Evolutionary conservation across 257 asterid genomes (phyloP).

Genomic region (Catharanthus roseus): DNA sequence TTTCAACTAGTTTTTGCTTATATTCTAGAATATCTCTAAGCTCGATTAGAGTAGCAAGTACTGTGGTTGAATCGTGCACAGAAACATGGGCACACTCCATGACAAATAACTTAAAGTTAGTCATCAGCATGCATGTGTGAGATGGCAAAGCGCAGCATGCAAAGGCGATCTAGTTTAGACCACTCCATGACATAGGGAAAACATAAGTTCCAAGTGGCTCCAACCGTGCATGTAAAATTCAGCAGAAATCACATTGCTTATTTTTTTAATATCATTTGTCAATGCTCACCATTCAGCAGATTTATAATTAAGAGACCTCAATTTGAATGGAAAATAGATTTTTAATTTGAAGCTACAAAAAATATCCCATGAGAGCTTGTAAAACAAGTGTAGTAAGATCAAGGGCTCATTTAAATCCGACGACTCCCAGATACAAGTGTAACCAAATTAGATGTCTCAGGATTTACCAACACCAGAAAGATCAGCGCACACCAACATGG

Average conservation of each 20-base stretch:
- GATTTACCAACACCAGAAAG: no score
- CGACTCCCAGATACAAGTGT: neutral
- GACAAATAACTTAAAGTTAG: neutral
- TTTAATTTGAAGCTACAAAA: neutral
- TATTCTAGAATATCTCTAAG: neutral
- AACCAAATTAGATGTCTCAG: no score
- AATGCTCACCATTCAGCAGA: neutral
- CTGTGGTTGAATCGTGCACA: neutral
- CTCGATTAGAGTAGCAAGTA: neutral
- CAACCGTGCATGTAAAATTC: neutral
- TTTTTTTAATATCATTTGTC: neutral
- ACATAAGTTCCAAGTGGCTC: neutral
- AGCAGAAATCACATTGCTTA: neutral
- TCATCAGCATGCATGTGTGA: neutral
- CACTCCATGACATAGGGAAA: no score
- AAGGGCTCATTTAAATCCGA: neutral
- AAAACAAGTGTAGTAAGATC: neutral
- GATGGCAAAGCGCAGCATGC: neutral
- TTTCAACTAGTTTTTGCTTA: neutral
- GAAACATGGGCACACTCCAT: neutral
- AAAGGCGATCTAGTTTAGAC: neutral
- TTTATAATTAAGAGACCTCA: neutral
- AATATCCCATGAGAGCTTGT: neutral
- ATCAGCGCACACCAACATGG: no score
- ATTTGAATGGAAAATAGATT: no score